Evolutionary conservation across 2,329 filamentous ascomycete species (phyloP), one percentile per base, ranked within the genome.

Genomic region (Fusarium begoniae): DNA sequence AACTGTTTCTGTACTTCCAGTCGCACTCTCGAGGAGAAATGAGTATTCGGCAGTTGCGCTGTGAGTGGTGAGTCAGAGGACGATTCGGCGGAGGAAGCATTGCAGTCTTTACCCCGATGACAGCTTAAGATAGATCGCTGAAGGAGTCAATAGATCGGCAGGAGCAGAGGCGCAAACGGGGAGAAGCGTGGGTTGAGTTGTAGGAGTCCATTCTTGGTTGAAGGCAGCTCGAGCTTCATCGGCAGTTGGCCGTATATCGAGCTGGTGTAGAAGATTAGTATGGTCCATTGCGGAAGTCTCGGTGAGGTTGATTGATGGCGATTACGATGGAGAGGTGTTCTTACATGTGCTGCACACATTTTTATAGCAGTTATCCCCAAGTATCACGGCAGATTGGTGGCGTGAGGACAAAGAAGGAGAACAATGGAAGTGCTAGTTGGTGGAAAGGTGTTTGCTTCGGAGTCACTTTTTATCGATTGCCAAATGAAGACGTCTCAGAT

Each of bases 11-110:
- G 95, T 96, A 28, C 71, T 76, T n/a, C 77, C 77, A 53, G 95
- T 95, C 32, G 96, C 96, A 79, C 95, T 98, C 84, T 99, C 96
- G 83, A 98, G 97, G 54, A 99, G 90, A 82, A 98, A 98, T 8
- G 96, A 98, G 79, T 94, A 91, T 76, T 94, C 91, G 55, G 93
- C 93, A 47, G 82, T 78, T 41, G 81, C 77, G 32, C 78, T 79
- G 45, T 18, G 53, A 43, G 59, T 24, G 47, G 60, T 72, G 63
- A 73, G 75, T 79, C 66, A 79, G 70, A 72, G 44, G 38, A 30
- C 5, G 22, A n/a, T 47, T 45, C 41, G 30, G 11, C 41, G 37
- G 22, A 28, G 18, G 50, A 51, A 41, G 45, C 41, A 64, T 50
- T 37, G 70, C 1, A 24, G 38, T 40, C 28, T 40, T 70, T 78